A percentile compares a stretch with the other conserved stretches of the same genome.
phyloP scores from a whole-genome alignment of 805 yeast species.

The fission yeast (Schizosaccharomyces pombe) region ASM294v3 CU329670.1:3976501-3977000 shows the following conservation, averaged over 20 bases:
- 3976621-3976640: background rate
- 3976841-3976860: background rate
- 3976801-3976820: background rate
- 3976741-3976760: background rate
- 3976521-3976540: background rate
- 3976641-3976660: background rate
- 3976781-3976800: background rate
- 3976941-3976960: background rate
- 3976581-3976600: background rate
- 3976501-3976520: background rate
- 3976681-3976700: background rate
- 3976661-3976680: background rate
- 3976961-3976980: background rate
- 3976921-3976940: background rate
- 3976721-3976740: background rate
- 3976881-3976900: background rate
- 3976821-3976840: too few relatives aligned
- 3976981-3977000: background rate
- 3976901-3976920: background rate
- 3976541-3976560: background rate
- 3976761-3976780: too few relatives aligned
- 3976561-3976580: background rate
- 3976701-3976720: background rate
- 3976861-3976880: background rate
- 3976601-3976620: background rate